phyloP scores from a whole-genome alignment of 2,329 filamentous ascomycete genomes.

The Aplosporella prunicola region DNA sequence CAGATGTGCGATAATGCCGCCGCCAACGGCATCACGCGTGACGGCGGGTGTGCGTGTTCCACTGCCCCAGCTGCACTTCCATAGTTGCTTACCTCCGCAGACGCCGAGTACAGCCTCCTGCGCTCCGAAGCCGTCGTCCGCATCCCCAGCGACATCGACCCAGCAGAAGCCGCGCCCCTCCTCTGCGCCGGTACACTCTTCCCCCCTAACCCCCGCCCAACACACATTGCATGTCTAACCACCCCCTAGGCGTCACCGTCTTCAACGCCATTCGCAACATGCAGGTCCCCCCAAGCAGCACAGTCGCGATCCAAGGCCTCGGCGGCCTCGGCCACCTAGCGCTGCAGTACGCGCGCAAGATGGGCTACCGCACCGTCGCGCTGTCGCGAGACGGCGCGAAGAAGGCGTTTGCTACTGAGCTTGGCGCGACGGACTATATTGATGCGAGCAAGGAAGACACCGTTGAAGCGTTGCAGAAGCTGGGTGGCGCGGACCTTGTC shows the following conservation, averaged over 20 bases:
- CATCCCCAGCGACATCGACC: constrained; percentile 37
- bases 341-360: constrained; percentile 42
- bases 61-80: too few relatives aligned
- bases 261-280: constrained; percentile 44
- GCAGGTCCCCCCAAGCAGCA: constrained; percentile 35
- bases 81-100: too few relatives aligned
- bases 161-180: constrained; percentile 37
- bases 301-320: constrained; percentile 43
- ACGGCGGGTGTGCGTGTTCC: too few relatives aligned
- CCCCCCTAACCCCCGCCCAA: not conserved
- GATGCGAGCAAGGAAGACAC: constrained; percentile 44
- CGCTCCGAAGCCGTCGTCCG: constrained; percentile 50
- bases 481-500: constrained; percentile 56
- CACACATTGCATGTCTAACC: not conserved
- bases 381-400: constrained; percentile 42
- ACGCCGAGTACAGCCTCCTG: constrained; percentile 53
- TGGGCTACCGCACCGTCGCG: constrained; percentile 45
- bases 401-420: constrained; percentile 42
- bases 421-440: constrained; percentile 50
- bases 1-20: constrained; percentile 56
- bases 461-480: constrained; percentile 39
- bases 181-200: constrained; percentile 28
- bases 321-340: constrained; percentile 45
- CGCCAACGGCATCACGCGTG: constrained; percentile 55
- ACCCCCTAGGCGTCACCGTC: constrained; percentile 35